Conservation (phyloP, 176 grass and related monocot genomes). For the Musa acuminata region DNA sequence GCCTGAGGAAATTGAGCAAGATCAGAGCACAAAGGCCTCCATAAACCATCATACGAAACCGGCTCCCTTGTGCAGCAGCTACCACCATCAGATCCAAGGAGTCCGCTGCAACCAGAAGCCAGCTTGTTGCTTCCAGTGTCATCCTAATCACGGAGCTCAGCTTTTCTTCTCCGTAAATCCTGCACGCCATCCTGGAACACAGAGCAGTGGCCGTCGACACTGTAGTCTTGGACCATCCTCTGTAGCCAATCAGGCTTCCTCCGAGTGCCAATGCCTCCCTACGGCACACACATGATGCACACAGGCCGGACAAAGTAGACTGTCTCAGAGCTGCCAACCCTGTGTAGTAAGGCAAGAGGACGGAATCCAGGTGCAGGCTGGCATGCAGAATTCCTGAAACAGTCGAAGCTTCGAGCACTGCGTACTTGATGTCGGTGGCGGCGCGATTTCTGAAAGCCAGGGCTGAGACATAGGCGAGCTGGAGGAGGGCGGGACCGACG, state of each 20-base stretch:
- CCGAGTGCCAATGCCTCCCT: slow-evolving; percentile 57
- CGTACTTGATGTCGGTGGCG: slow-evolving; percentile 71
- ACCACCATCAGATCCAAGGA: slow-evolving; percentile 46
- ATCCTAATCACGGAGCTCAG: slow-evolving; percentile 55
- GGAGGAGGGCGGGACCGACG: slow-evolving; percentile 82
- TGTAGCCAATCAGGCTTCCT: slow-evolving; percentile 46
- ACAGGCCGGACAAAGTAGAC: slow-evolving; percentile 74
- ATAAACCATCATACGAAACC: not conserved
- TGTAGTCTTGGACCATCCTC: slow-evolving; percentile 76
- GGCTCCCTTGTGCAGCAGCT: slow-evolving; percentile 32
- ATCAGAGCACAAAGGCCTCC: slow-evolving; percentile 14
- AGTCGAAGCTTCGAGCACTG: slow-evolving; percentile 90
- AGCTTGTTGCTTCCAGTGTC: slow-evolving; percentile 56
- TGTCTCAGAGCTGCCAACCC: slow-evolving; percentile 68
- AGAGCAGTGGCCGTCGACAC: slow-evolving; percentile 58
- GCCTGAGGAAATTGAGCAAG: slow-evolving; percentile 9
- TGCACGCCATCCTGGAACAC: slow-evolving; percentile 81
- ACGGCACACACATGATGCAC: slow-evolving; percentile 78
- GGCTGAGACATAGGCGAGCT: slow-evolving; percentile 76
- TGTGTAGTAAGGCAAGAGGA: slow-evolving; percentile 93
- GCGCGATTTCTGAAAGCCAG: slow-evolving; percentile 81
- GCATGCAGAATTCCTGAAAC: slow-evolving; percentile 92
- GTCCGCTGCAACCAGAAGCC: slow-evolving; percentile 59
- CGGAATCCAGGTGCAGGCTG: slow-evolving; percentile 67
- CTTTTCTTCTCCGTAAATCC: slow-evolving; percentile 70